A percentile compares a stretch with the other conserved stretches of the same genome.
phyloP scores from a whole-genome alignment of 805 yeast species.

The Ogataea methylovora region DNA sequence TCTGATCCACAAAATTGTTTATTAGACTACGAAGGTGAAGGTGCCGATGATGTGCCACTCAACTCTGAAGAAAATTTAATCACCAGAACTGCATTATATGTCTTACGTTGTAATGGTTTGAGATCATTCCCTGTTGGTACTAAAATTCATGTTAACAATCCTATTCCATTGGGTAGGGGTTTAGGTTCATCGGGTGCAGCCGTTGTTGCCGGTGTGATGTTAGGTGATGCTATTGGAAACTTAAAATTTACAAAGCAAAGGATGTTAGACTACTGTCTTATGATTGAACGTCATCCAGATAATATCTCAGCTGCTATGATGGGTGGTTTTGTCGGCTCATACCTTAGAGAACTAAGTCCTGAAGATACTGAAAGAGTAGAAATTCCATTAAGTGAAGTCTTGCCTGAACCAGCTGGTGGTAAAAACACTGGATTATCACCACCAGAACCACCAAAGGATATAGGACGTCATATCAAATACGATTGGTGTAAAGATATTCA shows the following conservation, averaged over 20 bases:
- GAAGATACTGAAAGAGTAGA: constrained; percentile 69
- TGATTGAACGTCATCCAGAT: constrained; percentile 98
- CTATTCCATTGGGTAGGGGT: constrained; percentile 95
- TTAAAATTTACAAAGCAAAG: constrained; percentile 69
- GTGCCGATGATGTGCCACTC: constrained; percentile 74
- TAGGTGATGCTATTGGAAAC: constrained; percentile 80
- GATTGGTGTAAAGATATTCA: constrained; percentile 74
- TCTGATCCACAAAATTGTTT: constrained; percentile 62
- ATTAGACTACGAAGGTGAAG: constrained; percentile 65
- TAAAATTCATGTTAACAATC: constrained; percentile 70
- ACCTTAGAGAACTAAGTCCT: constrained; percentile 69
- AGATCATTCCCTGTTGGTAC: constrained; percentile 80
- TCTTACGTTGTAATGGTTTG: constrained; percentile 75
- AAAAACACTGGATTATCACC: constrained; percentile 62
- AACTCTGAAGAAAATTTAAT: constrained; percentile 74
- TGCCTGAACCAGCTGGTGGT: constrained; percentile 73
- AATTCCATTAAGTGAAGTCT: constrained; percentile 77
- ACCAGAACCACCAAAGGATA: constrained; percentile 74
- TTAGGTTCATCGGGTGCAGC: constrained; percentile 98
- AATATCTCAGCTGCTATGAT: constrained; percentile 98
- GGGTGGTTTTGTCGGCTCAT: constrained; percentile 98
- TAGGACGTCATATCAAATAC: constrained; percentile 86
- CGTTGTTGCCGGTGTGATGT: constrained; percentile 90
- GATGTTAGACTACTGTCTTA: constrained; percentile 87
- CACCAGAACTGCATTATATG: constrained; percentile 89